Percentiles rank a stretch among this genome's conserved stretches.
phyloP scores from a whole-genome alignment of 345 rosid genomes.

The Limnanthes douglasii region DNA sequence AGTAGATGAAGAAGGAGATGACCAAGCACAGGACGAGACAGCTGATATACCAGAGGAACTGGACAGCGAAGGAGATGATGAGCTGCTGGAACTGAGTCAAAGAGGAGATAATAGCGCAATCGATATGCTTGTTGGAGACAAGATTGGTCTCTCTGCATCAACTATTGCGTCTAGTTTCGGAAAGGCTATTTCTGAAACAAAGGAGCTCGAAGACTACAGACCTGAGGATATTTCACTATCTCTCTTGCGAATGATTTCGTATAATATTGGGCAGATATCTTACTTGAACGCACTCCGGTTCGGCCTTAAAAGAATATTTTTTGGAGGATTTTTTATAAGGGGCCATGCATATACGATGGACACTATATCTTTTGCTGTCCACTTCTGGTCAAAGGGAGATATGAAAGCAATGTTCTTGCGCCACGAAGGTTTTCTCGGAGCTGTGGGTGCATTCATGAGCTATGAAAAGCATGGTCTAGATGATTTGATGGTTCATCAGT shows the following conservation, averaged over 20 bases:
- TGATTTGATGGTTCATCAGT: slow-evolving; percentile 94
- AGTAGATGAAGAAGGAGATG: too few relatives aligned
- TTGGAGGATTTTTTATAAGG: slow-evolving; percentile 94
- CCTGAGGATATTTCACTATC: slow-evolving; percentile 96
- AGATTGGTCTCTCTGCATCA: slow-evolving; percentile 98
- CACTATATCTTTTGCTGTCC: slow-evolving; percentile 97
- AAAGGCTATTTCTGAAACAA: slow-evolving; percentile 81
- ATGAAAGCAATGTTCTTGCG: slow-evolving; percentile 95
- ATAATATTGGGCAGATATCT: slow-evolving; percentile 95
- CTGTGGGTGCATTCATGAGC: slow-evolving; percentile 98
- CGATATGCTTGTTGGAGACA: too few relatives aligned
- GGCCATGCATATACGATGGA: slow-evolving; percentile 99
- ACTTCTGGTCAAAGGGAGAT: slow-evolving; percentile 96
- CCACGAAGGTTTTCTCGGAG: slow-evolving; percentile 98
- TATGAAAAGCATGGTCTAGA: slow-evolving; percentile 96
- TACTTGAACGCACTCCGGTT: slow-evolving; percentile 90
- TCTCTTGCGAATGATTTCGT: slow-evolving; percentile 95
- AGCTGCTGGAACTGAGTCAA: too few relatives aligned
- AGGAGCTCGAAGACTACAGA: slow-evolving; percentile 84
- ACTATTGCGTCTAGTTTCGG: slow-evolving; percentile 99
- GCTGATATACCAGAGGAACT: too few relatives aligned
- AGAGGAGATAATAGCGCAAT: too few relatives aligned
- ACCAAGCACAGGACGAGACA: too few relatives aligned
- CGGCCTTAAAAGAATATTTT: slow-evolving; percentile 88
- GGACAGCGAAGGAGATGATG: too few relatives aligned